phyloP scores from a whole-genome alignment of 176 grass and related monocot genomes.

The Ensete ventricosum region DNA sequence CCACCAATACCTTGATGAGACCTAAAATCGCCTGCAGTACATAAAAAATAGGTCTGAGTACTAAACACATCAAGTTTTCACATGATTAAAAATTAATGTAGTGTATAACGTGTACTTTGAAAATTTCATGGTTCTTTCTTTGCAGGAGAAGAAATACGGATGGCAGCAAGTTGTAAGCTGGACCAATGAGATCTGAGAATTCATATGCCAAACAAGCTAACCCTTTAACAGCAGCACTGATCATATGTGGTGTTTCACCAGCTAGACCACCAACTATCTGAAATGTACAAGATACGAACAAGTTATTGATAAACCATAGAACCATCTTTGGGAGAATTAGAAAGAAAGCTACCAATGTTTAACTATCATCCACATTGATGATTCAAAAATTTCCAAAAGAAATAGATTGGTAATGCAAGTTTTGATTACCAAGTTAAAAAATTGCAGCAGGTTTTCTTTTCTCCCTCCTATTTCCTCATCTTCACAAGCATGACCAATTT shows the following conservation, averaged over 20 bases:
- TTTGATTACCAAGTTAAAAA: conserved; percentile 72
- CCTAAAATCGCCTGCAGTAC: conserved; percentile 75
- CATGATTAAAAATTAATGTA: not conserved
- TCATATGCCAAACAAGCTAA: conserved; percentile 89
- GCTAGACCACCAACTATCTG: conserved; percentile 71
- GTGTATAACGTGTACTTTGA: conserved; percentile 43
- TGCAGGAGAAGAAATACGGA: conserved; percentile 73
- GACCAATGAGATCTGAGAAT: conserved; percentile 77
- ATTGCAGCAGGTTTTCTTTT: conserved; percentile 61
- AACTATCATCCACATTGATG: not conserved
- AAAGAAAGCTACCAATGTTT: not conserved
- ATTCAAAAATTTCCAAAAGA: conserved; percentile 16
- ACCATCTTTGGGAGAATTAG: not conserved
- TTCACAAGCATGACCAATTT: conserved; percentile 82
- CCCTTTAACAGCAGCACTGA: conserved; percentile 83
- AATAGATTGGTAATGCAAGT: not conserved
- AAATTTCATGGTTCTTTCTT: conserved; percentile 83
- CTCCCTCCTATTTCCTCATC: conserved; percentile 44
- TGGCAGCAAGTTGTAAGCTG: conserved; percentile 77
- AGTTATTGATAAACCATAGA: not conserved
- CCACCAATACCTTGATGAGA: conserved; percentile 84
- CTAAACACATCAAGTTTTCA: not conserved
- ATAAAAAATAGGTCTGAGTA: conserved; percentile 14
- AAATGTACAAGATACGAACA: conserved; percentile 13
- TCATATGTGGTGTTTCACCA: conserved; percentile 66